Evolutionary conservation across 2,329 filamentous ascomycete species (phyloP).

Genomic region (Verticillium dahliae): DNA sequence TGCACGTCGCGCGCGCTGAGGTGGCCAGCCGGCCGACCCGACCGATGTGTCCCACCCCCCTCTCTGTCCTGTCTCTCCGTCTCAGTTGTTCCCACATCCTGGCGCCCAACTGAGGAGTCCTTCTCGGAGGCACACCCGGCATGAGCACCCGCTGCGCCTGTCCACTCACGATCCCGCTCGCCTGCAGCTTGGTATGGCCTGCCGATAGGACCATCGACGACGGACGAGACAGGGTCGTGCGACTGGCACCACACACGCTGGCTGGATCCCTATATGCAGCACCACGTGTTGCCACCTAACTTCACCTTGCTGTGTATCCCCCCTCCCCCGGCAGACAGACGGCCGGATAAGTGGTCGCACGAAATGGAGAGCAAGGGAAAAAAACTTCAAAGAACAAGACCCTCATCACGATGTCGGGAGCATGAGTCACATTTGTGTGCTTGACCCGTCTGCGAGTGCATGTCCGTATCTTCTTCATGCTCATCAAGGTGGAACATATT

Average conservation of each 20-base stretch:
- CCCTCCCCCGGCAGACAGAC: not conserved
- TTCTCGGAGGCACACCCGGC: not conserved
- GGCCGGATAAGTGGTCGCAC: not conserved
- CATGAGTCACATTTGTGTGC: no score
- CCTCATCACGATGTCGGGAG: no score
- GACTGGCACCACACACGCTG: not conserved
- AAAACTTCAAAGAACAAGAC: no score
- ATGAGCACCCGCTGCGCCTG: not conserved
- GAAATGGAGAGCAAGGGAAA: no score
- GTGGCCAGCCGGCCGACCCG: not conserved
- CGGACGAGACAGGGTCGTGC: not conserved
- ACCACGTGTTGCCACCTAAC: slow-evolving; percentile 4
- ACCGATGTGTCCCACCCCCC: no score
- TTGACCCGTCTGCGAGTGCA: no score
- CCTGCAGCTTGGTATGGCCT: not conserved
- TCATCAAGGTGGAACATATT: no score
- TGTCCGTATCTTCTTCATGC: no score
- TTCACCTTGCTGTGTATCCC: not conserved
- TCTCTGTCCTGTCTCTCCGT: not conserved
- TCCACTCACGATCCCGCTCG: not conserved
- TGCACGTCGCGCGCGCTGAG: no score
- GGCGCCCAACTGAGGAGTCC: not conserved
- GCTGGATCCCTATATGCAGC: not conserved
- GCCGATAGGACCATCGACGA: not conserved
- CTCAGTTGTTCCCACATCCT: not conserved